Evolutionary conservation across 805 yeast genomes (phyloP).

Genomic region (Millerozyma acaciae): DNA sequence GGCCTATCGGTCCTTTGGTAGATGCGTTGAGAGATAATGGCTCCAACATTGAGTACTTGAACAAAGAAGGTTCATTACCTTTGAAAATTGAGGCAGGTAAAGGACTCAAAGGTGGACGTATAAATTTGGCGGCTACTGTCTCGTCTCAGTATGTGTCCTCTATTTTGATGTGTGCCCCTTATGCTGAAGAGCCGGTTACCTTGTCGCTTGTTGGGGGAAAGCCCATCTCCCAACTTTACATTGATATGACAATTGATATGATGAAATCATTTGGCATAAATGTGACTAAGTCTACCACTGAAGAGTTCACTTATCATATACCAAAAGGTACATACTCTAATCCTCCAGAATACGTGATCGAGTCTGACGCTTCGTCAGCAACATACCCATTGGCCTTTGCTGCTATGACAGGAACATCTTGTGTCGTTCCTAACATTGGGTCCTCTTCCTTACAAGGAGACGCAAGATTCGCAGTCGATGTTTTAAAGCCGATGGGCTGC

Average conservation of each 20-base stretch:
- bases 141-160: slow-evolving; percentile 98
- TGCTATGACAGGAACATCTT: slow-evolving; percentile 89
- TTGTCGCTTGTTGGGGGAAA: slow-evolving; percentile 90
- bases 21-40: slow-evolving; percentile 87
- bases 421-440: slow-evolving; percentile 94
- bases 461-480: slow-evolving; percentile 93
- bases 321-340: slow-evolving; percentile 79
- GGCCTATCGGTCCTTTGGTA: slow-evolving; percentile 95
- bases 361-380: slow-evolving; percentile 96
- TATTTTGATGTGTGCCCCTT: slow-evolving; percentile 95
- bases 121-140: slow-evolving; percentile 91
- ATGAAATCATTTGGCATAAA: slow-evolving; percentile 85
- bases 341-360: slow-evolving; percentile 83
- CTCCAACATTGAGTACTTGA: slow-evolving; percentile 64
- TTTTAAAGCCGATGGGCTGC: slow-evolving; percentile 94
- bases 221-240: slow-evolving; percentile 92
- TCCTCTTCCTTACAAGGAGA: slow-evolving; percentile 92
- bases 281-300: slow-evolving; percentile 66
- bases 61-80: slow-evolving; percentile 81
- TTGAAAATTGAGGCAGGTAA: slow-evolving; percentile 64
- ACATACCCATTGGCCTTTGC: slow-evolving; percentile 98
- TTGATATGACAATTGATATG: slow-evolving; percentile 96
- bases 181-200: slow-evolving; percentile 84
- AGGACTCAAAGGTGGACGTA: slow-evolving; percentile 82
- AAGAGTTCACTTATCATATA: slow-evolving; percentile 82